These are phyloP conservation scores for Maudiozyma humilis DNA, from an alignment of 1,139 yeast genomes.

Conservation along the genomic window DNA sequence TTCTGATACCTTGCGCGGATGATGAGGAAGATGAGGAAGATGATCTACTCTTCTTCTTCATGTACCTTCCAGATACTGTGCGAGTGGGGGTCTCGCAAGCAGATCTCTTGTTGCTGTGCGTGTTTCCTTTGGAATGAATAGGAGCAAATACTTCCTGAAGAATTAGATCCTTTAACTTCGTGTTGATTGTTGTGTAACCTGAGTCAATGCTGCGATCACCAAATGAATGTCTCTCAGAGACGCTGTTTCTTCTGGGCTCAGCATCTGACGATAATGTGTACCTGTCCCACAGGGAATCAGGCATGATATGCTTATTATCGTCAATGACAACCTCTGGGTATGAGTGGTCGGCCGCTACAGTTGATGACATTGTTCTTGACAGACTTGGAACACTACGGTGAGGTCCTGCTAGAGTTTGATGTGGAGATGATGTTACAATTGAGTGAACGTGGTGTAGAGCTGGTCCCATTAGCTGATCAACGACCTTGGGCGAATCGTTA, in stretches of 20 bases:
- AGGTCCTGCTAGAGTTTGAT: constrained; percentile 8
- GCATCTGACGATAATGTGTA: constrained; percentile 32
- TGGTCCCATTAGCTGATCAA: constrained; percentile 8
- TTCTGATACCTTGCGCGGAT: neutral
- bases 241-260: neutral
- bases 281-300: constrained; percentile 62
- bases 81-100: constrained; percentile 8
- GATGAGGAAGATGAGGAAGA: constrained; percentile 10
- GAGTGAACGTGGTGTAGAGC: constrained; percentile 21
- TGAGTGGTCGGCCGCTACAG: constrained; percentile 12
- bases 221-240: constrained; percentile 14
- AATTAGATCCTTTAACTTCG: constrained; percentile 56
- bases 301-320: constrained; percentile 84
- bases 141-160: constrained; percentile 66
- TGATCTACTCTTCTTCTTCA: constrained; percentile 10
- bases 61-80: constrained; percentile 11
- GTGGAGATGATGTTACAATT: constrained; percentile 9
- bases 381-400: constrained; percentile 3
- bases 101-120: constrained; percentile 1
- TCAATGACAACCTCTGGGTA: constrained; percentile 79
- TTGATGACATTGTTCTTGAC: neutral
- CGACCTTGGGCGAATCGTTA: neutral
- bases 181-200: constrained; percentile 60
- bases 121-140: constrained; percentile 18
- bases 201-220: constrained; percentile 34